Conservation (phyloP, 495 filamentous ascomycete genomes). For the Xylaria palmicola region DNA sequence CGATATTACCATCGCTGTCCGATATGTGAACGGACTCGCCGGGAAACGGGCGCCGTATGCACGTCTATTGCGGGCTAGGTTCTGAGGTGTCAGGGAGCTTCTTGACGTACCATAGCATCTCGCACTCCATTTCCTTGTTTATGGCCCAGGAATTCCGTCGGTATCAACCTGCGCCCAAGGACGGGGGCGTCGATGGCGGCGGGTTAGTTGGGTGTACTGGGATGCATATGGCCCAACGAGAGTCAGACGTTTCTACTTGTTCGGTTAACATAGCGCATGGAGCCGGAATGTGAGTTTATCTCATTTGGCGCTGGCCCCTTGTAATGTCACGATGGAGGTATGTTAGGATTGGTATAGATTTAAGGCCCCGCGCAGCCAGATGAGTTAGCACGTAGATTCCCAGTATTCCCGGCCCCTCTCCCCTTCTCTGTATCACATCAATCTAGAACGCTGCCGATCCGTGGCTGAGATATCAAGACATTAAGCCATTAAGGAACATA, state of each 20-base stretch:
- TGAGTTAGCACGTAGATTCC: background rate
- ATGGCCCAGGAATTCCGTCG: background rate
- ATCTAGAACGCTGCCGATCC: too few species aligned
- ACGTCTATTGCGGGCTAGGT: too few species aligned
- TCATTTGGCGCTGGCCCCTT: background rate
- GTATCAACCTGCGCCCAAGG: too few species aligned
- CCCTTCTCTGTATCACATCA: background rate
- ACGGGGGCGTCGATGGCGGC: background rate
- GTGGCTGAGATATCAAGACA: background rate
- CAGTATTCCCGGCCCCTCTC: background rate
- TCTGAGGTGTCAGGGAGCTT: too few species aligned
- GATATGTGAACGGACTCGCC: too few species aligned
- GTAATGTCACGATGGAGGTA: background rate
- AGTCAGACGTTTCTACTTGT: background rate
- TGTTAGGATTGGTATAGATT: background rate
- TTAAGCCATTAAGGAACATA: background rate
- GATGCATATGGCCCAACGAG: background rate
- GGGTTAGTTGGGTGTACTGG: background rate
- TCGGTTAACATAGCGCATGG: background rate
- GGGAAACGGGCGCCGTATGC: too few species aligned
- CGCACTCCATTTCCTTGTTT: too few species aligned
- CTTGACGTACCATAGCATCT: too few species aligned
- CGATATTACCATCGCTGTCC: too few species aligned
- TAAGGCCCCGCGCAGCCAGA: background rate
- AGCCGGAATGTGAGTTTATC: background rate